phyloP scores from a whole-genome alignment of 441 rosid genomes.

The Adansonia grandidieri region DNA sequence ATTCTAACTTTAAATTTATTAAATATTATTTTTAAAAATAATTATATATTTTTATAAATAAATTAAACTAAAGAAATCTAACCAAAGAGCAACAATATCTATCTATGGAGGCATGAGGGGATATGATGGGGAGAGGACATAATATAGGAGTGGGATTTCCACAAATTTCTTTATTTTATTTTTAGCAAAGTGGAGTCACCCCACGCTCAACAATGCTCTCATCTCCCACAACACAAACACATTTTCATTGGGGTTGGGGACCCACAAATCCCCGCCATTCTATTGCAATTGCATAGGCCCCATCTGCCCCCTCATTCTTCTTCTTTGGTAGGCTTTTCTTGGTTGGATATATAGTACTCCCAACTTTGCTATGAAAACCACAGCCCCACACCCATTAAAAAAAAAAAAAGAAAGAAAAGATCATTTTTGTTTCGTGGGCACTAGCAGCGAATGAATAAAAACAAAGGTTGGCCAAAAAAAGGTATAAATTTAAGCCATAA shows the following conservation, averaged over 20 bases:
- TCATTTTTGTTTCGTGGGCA: not conserved
- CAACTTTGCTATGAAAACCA: conserved; percentile 15
- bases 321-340: conserved; percentile 14
- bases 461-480: conserved; percentile 5
- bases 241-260: not conserved
- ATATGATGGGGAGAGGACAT: conserved; percentile 19
- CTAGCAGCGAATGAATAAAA: not conserved
- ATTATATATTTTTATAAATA: too few relatives aligned
- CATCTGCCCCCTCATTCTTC: not conserved
- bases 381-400: not conserved
- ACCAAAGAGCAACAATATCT: not conserved
- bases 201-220: conserved; percentile 41
- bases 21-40: too few relatives aligned
- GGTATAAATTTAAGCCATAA: not conserved
- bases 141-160: conserved; percentile 39
- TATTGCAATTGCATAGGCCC: not conserved
- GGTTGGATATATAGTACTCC: conserved; percentile 27
- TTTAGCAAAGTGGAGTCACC: conserved; percentile 45
- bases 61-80: not conserved
- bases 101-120: not conserved
- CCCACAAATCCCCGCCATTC: not conserved
- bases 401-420: not conserved
- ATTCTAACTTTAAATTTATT: too few relatives aligned
- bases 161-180: conserved; percentile 14
- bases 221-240: conserved; percentile 3